Evolutionary conservation across 305 asterid species (phyloP).

Genomic region (Rubia balearica): DNA sequence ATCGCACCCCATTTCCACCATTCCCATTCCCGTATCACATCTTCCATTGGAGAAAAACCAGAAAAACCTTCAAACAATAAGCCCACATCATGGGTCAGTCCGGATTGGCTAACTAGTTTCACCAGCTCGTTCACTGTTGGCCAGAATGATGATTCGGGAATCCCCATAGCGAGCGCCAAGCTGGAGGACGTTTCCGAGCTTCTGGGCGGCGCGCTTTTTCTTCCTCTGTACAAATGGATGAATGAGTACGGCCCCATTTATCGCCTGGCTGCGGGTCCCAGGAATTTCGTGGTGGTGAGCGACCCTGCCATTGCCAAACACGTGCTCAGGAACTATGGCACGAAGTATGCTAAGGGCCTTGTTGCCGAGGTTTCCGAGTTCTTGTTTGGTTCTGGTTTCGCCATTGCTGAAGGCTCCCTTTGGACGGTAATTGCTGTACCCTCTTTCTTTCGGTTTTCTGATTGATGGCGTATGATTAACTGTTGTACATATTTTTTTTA

Average conservation of each 20-base stretch:
- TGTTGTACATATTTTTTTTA: too few relatives aligned
- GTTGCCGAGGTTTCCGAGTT: conserved; percentile 88
- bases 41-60: conserved; percentile 39
- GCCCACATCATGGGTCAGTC: conserved; percentile 81
- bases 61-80: conserved; percentile 15
- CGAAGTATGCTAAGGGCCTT: conserved; percentile 71
- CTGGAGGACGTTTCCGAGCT: conserved; percentile 85
- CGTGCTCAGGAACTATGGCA: conserved; percentile 72
- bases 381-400: conserved; percentile 94
- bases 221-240: conserved; percentile 92
- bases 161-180: conserved; percentile 72
- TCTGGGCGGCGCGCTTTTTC: conserved; percentile 83
- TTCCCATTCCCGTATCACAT: conserved; percentile 24
- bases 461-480: neutral
- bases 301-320: conserved; percentile 90
- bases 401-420: conserved; percentile 92
- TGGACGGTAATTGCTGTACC: conserved; percentile 50
- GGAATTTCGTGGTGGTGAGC: conserved; percentile 72
- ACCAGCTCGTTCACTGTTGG: conserved; percentile 53
- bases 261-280: conserved; percentile 82
- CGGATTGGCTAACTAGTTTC: conserved; percentile 75
- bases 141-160: conserved; percentile 76
- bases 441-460: neutral
- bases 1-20: conserved; percentile 7
- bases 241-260: conserved; percentile 73